Conservation (phyloP, 2,329 filamentous ascomycete genomes). For the Fragosphaeria purpurea region DNA sequence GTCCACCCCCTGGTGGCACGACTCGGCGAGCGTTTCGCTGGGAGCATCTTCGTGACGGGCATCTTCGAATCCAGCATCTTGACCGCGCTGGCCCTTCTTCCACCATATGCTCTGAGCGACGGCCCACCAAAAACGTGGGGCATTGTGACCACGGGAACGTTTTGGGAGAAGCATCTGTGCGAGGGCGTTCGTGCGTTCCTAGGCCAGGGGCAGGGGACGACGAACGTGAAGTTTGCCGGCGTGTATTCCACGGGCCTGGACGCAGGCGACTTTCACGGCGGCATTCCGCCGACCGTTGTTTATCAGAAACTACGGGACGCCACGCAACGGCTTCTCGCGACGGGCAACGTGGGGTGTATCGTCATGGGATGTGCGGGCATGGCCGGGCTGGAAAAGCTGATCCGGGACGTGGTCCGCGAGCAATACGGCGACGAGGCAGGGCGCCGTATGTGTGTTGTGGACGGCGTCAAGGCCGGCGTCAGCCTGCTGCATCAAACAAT, state of each 20-base stretch:
- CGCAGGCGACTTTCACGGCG: slow-evolving; percentile 68
- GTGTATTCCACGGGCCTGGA: slow-evolving; percentile 74
- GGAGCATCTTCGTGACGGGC: slow-evolving; percentile 51
- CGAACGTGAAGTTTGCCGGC: slow-evolving; percentile 55
- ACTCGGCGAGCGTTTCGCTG: slow-evolving; percentile 30
- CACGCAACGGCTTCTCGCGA: slow-evolving; percentile 52
- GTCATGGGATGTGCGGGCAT: slow-evolving; percentile 87
- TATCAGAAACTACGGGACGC: slow-evolving; percentile 57
- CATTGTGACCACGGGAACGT: slow-evolving; percentile 77
- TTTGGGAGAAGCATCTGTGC: slow-evolving; percentile 67
- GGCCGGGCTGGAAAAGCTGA: slow-evolving; percentile 71
- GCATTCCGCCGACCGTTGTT: slow-evolving; percentile 54
- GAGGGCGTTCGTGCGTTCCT: slow-evolving; percentile 56
- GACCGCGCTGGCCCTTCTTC: slow-evolving; percentile 46
- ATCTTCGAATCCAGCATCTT: slow-evolving; percentile 82
- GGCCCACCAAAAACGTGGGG: slow-evolving; percentile 49
- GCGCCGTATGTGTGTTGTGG: slow-evolving; percentile 58
- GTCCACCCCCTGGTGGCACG: slow-evolving; percentile 64
- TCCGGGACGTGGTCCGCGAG: slow-evolving; percentile 58
- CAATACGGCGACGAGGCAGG: slow-evolving; percentile 46
- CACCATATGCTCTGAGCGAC: slow-evolving; percentile 15
- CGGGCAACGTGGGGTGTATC: slow-evolving; percentile 52
- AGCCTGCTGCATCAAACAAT: slow-evolving; percentile 49
- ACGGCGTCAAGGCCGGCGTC: slow-evolving; percentile 66
- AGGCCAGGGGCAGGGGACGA: slow-evolving; percentile 31